phyloP scores from a whole-genome alignment of 106 monocot genomes.

The Chionographis japonica region DNA sequence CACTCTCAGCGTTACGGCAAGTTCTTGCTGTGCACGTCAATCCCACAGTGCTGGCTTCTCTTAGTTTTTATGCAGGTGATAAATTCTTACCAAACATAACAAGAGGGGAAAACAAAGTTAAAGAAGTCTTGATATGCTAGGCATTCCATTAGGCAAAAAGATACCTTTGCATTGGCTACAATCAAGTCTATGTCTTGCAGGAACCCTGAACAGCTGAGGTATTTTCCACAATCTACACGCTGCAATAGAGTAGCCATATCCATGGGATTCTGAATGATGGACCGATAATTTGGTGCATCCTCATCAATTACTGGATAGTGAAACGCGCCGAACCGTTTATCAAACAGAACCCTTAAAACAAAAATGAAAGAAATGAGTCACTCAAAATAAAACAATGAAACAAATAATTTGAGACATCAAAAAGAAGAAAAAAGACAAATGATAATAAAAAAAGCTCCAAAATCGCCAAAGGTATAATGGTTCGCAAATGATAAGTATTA shows the following conservation, averaged over 20 bases:
- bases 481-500: too few relatives aligned
- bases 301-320: constrained; percentile 91
- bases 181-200: constrained; percentile 82
- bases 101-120: too few relatives aligned
- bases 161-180: constrained; percentile 93
- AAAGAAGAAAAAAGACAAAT: too few relatives aligned
- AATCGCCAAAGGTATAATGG: too few relatives aligned
- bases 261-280: constrained; percentile 90
- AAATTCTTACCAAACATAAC: too few relatives aligned
- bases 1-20: too few relatives aligned
- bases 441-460: too few relatives aligned
- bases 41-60: neutral
- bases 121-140: too few relatives aligned
- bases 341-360: constrained; percentile 70
- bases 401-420: neutral
- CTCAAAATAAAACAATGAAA: neutral
- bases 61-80: neutral
- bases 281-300: constrained; percentile 86
- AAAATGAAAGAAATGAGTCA: neutral
- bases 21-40: too few relatives aligned
- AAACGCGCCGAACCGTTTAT: constrained; percentile 82
- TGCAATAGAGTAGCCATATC: constrained; percentile 95
- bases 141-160: too few relatives aligned
- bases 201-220: constrained; percentile 61
- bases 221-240: constrained; percentile 80